phyloP scores from a whole-genome alignment of 139 green algal genomes.

The Chlorella sorokiniana region DNA sequence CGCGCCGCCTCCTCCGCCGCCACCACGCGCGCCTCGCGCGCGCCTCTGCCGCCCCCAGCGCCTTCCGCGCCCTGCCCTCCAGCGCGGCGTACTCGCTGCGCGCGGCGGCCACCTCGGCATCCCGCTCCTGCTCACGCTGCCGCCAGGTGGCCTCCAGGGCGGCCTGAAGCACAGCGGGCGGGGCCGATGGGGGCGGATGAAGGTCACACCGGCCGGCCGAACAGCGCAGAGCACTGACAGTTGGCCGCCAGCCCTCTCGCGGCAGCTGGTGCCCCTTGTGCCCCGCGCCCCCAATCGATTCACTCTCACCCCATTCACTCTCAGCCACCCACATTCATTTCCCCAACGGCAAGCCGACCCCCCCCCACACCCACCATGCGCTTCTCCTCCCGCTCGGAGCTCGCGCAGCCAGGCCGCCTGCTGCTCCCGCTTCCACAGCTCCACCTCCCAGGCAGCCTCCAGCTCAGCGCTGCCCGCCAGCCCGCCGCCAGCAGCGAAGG shows the following conservation, averaged over 20 bases:
- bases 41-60: slow-evolving; percentile 45
- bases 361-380: slow-evolving; percentile 42
- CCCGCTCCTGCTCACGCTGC: slow-evolving; percentile 37
- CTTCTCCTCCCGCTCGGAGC: slow-evolving; percentile 36
- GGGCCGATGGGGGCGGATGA: background rate
- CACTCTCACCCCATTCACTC: too few species aligned
- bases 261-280: too few species aligned
- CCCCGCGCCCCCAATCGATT: too few species aligned
- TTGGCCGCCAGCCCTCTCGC: too few species aligned
- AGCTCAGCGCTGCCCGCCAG: slow-evolving; percentile 35
- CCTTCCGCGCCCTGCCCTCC: slow-evolving; percentile 37
- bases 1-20: slow-evolving; percentile 48
- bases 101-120: slow-evolving; percentile 25
- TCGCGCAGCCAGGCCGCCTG: slow-evolving; percentile 46
- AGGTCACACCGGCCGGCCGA: too few species aligned
- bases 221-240: too few species aligned
- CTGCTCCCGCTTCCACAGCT: slow-evolving; percentile 47
- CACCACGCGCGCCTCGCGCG: slow-evolving; percentile 50
- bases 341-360: background rate
- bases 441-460: slow-evolving; percentile 52
- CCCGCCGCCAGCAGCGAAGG: background rate
- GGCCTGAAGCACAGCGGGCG: background rate
- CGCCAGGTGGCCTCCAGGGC: slow-evolving; percentile 54
- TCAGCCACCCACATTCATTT: background rate
- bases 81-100: slow-evolving; percentile 34